Percentiles rank a stretch among this genome's conserved stretches.
These are phyloP conservation scores for Massariosphaeria phaeospora DNA, from an alignment of 495 filamentous ascomycete genomes.

Conservation along the genomic window DNA sequence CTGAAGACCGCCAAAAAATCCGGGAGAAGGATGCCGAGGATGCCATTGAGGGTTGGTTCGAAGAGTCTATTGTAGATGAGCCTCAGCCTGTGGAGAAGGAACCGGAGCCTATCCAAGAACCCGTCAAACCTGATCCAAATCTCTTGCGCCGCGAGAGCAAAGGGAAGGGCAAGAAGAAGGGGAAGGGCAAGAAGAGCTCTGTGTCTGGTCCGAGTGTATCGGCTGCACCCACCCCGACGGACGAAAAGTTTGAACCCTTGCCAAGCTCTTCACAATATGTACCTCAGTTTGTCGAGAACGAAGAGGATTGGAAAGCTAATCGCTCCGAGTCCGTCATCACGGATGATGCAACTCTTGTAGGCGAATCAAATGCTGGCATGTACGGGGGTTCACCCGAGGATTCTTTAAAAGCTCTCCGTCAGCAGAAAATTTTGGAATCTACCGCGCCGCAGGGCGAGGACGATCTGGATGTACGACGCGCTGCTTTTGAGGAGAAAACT, in stretches of 20 bases:
- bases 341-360: slow-evolving; percentile 28
- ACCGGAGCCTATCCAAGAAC: not conserved
- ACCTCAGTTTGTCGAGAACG: slow-evolving; percentile 19
- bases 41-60: slow-evolving; percentile 24
- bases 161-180: slow-evolving; percentile 29
- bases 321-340: slow-evolving; percentile 22
- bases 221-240: slow-evolving; percentile 14
- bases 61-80: slow-evolving; percentile 2
- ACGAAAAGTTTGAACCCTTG: slow-evolving; percentile 6
- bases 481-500: not conserved
- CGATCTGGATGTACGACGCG: slow-evolving; percentile 3
- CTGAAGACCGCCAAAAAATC: slow-evolving; percentile 22
- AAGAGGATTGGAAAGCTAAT: slow-evolving; percentile 24
- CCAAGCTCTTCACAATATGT: slow-evolving; percentile 21
- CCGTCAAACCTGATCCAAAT: slow-evolving; percentile 7
- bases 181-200: slow-evolving; percentile 27
- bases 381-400: slow-evolving; percentile 4
- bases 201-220: slow-evolving; percentile 17
- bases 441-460: slow-evolving; percentile 11
- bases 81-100: slow-evolving; percentile 9
- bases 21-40: slow-evolving; percentile 24
- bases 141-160: slow-evolving; percentile 25
- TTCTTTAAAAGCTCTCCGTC: slow-evolving; percentile 10
- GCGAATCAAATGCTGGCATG: slow-evolving; percentile 9
- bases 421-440: slow-evolving; percentile 23